Conservation (phyloP, 1,139 yeast genomes). For the Geotrichum macrosporum region DNA sequence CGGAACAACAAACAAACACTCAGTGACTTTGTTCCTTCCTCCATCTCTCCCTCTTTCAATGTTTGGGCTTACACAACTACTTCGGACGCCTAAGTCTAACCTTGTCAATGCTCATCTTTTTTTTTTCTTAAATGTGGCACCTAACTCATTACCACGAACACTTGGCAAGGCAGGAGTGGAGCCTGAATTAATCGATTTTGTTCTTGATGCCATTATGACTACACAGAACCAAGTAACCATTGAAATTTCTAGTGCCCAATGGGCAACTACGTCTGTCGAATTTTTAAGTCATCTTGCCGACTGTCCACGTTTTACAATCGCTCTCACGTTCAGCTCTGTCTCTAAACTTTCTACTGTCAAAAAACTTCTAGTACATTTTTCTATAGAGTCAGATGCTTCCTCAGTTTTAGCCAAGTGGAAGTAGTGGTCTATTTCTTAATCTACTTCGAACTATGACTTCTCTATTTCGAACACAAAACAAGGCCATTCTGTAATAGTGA, state of each 20-base stretch:
- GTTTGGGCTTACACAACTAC: slow-evolving; percentile 26
- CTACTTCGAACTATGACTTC: neutral
- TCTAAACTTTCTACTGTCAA: slow-evolving; percentile 4
- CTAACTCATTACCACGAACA: slow-evolving; percentile 33
- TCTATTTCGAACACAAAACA: neutral
- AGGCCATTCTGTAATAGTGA: neutral
- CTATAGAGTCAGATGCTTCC: neutral
- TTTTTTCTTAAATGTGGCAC: slow-evolving; percentile 37
- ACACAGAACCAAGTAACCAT: neutral
- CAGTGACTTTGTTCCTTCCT: no score
- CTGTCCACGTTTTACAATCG: slow-evolving; percentile 24
- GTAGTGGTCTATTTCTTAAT: slow-evolving; percentile 2
- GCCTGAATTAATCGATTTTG: slow-evolving; percentile 50
- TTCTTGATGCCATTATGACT: slow-evolving; percentile 45
- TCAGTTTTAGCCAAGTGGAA: slow-evolving; percentile 10
- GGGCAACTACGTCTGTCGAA: slow-evolving; percentile 14
- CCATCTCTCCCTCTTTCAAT: slow-evolving; percentile 29
- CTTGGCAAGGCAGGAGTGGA: slow-evolving; percentile 54
- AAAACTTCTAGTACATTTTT: neutral
- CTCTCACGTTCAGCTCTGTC: slow-evolving; percentile 21
- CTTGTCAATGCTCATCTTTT: slow-evolving; percentile 41
- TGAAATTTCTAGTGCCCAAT: neutral
- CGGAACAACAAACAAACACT: no score
- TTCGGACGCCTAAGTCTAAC: slow-evolving; percentile 27
- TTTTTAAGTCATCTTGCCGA: slow-evolving; percentile 19